Percentiles rank a stretch among this genome's conserved stretches.
Evolutionary conservation across 108 stramenopile species (phyloP).

Genomic region (Nannochloropsis gaditana): DNA sequence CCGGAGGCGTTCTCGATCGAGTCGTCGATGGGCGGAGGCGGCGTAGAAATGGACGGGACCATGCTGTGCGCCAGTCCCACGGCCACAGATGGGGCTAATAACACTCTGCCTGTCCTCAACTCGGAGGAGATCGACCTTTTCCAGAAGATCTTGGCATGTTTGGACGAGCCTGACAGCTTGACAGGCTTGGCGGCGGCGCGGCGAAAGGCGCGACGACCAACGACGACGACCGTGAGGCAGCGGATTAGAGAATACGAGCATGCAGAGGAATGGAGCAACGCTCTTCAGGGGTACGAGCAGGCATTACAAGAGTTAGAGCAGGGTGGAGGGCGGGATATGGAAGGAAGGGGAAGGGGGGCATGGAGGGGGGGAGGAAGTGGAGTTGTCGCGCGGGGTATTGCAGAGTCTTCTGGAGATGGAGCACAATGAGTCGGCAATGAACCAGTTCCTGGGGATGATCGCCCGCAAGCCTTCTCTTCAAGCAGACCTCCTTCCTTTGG

Average conservation of each 20-base stretch:
- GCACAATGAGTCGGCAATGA: conserved; percentile 44
- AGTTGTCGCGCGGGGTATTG: conserved; percentile 42
- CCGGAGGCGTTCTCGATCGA: not conserved
- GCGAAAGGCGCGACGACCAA: conserved; percentile 19
- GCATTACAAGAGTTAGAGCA: conserved; percentile 41
- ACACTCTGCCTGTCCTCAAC: conserved; percentile 34
- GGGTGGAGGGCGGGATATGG: not conserved
- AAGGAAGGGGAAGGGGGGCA: not conserved
- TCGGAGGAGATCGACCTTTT: conserved; percentile 33
- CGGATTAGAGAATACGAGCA: conserved; percentile 40
- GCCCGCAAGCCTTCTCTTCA: conserved; percentile 35
- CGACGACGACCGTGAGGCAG: conserved; percentile 39
- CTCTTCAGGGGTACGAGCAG: conserved; percentile 48
- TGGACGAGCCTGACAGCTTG: conserved; percentile 44
- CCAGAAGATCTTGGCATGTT: conserved; percentile 19
- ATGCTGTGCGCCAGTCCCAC: conserved; percentile 6
- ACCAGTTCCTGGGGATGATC: conserved; percentile 41
- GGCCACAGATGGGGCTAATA: conserved; percentile 41
- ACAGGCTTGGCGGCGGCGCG: conserved; percentile 31
- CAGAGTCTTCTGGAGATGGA: conserved; percentile 45
- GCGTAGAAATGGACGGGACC: not conserved
- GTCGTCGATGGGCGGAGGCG: not conserved
- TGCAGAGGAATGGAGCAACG: conserved; percentile 47
- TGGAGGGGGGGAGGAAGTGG: conserved; percentile 31
- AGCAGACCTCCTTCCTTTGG: conserved; percentile 40